Evolutionary conservation across 2,329 filamentous ascomycete genomes (phyloP).

Genomic region (Trichoderma lentiforme): DNA sequence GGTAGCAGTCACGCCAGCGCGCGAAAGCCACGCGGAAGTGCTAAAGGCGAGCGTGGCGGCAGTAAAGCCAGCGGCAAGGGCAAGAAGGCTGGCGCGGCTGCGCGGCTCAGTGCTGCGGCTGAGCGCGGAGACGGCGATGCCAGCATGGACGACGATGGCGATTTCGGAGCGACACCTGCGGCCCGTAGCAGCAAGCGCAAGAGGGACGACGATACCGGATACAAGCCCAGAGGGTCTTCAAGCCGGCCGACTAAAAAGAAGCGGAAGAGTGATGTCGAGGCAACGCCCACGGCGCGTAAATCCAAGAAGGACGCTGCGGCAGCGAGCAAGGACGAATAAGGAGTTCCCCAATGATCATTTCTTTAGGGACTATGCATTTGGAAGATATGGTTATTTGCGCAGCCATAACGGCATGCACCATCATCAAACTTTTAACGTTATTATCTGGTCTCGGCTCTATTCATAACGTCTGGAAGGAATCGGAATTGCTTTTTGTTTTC

Average conservation of each 20-base stretch:
- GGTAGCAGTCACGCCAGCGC: conserved; percentile 27
- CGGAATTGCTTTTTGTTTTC: not conserved
- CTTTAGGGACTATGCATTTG: not conserved
- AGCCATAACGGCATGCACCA: not conserved
- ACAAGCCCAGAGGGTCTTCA: conserved; percentile 56
- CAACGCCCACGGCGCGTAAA: conserved; percentile 34
- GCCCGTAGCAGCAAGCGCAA: conserved; percentile 44
- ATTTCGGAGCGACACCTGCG: conserved; percentile 33
- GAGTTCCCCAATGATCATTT: not conserved
- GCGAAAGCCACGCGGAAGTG: conserved; percentile 36
- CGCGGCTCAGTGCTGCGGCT: conserved; percentile 22
- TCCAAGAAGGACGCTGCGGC: conserved; percentile 34
- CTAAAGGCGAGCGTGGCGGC: conserved; percentile 33
- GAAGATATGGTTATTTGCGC: not conserved
- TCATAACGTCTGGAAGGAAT: not conserved
- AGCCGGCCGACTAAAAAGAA: conserved; percentile 56
- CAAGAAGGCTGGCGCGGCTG: conserved; percentile 33
- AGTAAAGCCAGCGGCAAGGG: conserved; percentile 41
- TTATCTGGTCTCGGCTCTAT: not conserved
- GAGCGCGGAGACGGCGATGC: conserved; percentile 32
- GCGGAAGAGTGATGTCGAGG: conserved; percentile 52
- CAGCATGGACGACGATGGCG: conserved; percentile 40
- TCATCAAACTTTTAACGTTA: not conserved
- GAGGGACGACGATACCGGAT: conserved; percentile 58
- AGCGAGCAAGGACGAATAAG: conserved; percentile 30